Conservation (phyloP, 2,329 filamentous ascomycete species). For the Elsinoe perseae region DNA sequence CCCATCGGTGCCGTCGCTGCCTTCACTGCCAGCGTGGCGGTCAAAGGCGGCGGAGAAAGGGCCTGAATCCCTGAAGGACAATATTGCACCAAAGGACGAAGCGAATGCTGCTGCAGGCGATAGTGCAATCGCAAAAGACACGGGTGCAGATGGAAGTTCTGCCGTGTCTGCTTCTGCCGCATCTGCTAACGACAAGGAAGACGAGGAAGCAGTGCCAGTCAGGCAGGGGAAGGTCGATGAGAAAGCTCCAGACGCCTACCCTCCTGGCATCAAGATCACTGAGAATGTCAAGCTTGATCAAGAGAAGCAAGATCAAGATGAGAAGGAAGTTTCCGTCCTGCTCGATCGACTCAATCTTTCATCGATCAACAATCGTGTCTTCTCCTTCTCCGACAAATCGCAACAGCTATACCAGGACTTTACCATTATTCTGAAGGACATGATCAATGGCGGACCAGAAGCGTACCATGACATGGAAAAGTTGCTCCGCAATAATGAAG, state of each 20-base stretch:
- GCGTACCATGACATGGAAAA: constrained; percentile 83
- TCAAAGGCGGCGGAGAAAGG: constrained; percentile 24
- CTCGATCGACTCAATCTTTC: constrained; percentile 79
- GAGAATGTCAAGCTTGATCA: constrained; percentile 32
- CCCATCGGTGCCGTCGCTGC: constrained; percentile 20
- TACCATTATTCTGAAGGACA: constrained; percentile 82
- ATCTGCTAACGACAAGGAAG: background rate
- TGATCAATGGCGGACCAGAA: constrained; percentile 85
- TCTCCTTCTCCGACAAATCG: constrained; percentile 76
- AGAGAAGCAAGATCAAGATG: constrained; percentile 45
- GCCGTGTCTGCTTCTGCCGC: background rate
- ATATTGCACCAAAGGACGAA: background rate
- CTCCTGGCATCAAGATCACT: constrained; percentile 23
- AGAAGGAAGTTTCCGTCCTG: constrained; percentile 66
- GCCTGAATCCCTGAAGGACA: constrained; percentile 5
- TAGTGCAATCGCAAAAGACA: no score
- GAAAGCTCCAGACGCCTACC: constrained; percentile 32
- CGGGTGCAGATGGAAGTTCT: no score
- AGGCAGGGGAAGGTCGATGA: constrained; percentile 19
- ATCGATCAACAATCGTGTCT: constrained; percentile 75
- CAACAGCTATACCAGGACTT: constrained; percentile 75
- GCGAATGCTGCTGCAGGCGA: background rate
- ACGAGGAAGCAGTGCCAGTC: background rate
- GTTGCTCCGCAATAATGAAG: constrained; percentile 55
- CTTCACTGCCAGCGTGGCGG: constrained; percentile 21